Percentiles rank a stretch among this genome's conserved stretches.
phyloP scores from a whole-genome alignment of 192 early-diverging fungal genomes.

The Linnemannia schmuckeri region DNA sequence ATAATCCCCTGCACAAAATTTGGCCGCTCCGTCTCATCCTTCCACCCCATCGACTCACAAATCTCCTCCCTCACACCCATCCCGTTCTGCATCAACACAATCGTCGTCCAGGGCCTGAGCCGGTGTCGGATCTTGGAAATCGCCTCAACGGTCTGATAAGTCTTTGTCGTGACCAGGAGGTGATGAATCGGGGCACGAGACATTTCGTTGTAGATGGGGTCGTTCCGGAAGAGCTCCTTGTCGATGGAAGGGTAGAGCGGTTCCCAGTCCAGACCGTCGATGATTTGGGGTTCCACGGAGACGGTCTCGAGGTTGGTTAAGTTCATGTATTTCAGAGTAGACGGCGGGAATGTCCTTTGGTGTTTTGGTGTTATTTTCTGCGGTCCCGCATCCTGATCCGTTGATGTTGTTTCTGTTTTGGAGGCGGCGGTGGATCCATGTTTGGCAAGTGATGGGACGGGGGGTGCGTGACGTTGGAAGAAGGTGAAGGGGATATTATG shows the following conservation, averaged over 20 bases:
- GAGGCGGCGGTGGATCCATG: constrained; percentile 6
- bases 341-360: constrained; percentile 17
- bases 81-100: constrained; percentile 78
- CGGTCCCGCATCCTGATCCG: not conserved
- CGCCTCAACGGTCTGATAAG: constrained; percentile 70
- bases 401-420: not conserved
- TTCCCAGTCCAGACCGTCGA: constrained; percentile 58
- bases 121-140: constrained; percentile 63
- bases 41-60: constrained; percentile 59
- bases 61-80: constrained; percentile 72
- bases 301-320: constrained; percentile 14
- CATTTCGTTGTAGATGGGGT: constrained; percentile 43
- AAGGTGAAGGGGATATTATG: constrained; percentile 67
- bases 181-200: constrained; percentile 60
- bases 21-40: constrained; percentile 58
- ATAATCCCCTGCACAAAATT: constrained; percentile 52
- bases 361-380: not conserved
- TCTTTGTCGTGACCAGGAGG: constrained; percentile 75
- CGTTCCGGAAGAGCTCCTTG: constrained; percentile 25
- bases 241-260: constrained; percentile 25
- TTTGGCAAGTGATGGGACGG: constrained; percentile 34
- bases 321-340: constrained; percentile 52
- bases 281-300: constrained; percentile 40
- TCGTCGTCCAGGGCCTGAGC: constrained; percentile 61
- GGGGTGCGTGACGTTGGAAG: constrained; percentile 65